Base-by-base conservation (phyloP, 306 rosid genomes). In the Herpetospermum pedunculosum region DNA sequence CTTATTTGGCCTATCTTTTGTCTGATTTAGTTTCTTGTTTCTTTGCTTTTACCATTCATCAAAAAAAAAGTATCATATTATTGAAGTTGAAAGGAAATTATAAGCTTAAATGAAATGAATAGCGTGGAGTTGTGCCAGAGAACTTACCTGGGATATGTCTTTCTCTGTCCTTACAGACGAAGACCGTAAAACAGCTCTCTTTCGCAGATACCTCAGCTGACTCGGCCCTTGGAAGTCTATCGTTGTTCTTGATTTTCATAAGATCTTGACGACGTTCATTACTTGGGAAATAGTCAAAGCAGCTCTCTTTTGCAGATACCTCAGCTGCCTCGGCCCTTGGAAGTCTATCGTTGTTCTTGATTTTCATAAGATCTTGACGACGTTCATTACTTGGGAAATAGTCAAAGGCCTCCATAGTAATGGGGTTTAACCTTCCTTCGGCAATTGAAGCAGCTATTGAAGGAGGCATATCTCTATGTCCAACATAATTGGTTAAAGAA, bases 351-450 rank as follows among this genome's bases (percentile, higher is more conserved):
- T 64, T 65, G 54, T 57, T 81, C 78, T 79, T 78, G 75, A 76
- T 75, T 71, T 71, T 77, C 55, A 70, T 3, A 6, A 79, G 78
- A 43, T 29, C 78, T 52, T 76, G 75, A 80, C 70, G 43, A 80
- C 60, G 41, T 83, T 60, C 71, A 63, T 80, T 37, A 57, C 67
- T 49, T 32, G 86, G 78, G 62, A 79, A 81, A 62, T 77, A 75
- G 72, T 85, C 87, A 84, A 93, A 93, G 52, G 89, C 84, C 79
- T 89, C 80, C 90, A 86, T 89, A 54, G 89, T 93, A 74, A 90
- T 80, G 26, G 98, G 98, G 52, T 93, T 87, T 77, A 93, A 49
- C 10, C 86, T 77, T 72, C 97, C 98, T 86, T 91, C 94, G 43
- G 97, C 98, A 75, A 93, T 86, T 77, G 88, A 87, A 32, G 75